Evolutionary conservation across 2,329 filamentous ascomycete species (phyloP).

Genomic region (Calonectria pauciramosa): DNA sequence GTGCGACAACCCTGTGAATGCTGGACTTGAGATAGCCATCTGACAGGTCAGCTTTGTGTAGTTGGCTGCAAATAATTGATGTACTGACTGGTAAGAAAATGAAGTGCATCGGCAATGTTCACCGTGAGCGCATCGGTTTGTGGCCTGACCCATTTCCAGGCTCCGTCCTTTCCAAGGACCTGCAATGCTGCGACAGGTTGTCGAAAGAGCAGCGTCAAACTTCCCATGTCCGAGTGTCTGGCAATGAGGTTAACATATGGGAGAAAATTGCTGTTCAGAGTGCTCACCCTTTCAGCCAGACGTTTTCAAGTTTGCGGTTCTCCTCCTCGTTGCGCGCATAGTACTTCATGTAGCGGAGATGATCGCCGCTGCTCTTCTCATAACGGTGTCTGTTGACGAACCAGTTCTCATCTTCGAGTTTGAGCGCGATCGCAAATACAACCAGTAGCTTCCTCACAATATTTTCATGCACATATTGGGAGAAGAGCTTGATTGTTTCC

Average conservation of each 20-base stretch:
- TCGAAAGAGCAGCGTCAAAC: slow-evolving; percentile 68
- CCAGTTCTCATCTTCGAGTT: slow-evolving; percentile 69
- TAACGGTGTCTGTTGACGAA: slow-evolving; percentile 66
- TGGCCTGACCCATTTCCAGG: slow-evolving; percentile 64
- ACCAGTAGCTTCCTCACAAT: slow-evolving; percentile 69
- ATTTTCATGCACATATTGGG: slow-evolving; percentile 60
- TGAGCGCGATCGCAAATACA: slow-evolving; percentile 71
- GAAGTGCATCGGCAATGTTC: slow-evolving; percentile 62
- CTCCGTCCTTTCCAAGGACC: slow-evolving; percentile 58
- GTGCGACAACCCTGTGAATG: slow-evolving; percentile 47
- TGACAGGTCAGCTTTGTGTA: not conserved
- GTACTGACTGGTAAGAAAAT: slow-evolving; percentile 56
- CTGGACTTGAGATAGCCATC: slow-evolving; percentile 57
- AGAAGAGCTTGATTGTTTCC: slow-evolving; percentile 69
- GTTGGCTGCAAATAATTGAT: not conserved
- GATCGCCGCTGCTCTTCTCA: not conserved
- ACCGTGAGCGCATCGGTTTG: slow-evolving; percentile 64
- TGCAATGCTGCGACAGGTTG: slow-evolving; percentile 70
- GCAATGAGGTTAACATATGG: not conserved
- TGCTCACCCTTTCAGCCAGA: slow-evolving; percentile 9
- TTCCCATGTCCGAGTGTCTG: slow-evolving; percentile 67
- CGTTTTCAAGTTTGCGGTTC: not conserved
- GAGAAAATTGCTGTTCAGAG: too few species aligned
- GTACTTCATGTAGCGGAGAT: slow-evolving; percentile 15
- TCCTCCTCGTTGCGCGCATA: not conserved